Evolutionary conservation across 2,329 filamentous ascomycete species (phyloP), one percentile per base, ranked within the genome.

Genomic region (Pseudopithomyces chartarum): DNA sequence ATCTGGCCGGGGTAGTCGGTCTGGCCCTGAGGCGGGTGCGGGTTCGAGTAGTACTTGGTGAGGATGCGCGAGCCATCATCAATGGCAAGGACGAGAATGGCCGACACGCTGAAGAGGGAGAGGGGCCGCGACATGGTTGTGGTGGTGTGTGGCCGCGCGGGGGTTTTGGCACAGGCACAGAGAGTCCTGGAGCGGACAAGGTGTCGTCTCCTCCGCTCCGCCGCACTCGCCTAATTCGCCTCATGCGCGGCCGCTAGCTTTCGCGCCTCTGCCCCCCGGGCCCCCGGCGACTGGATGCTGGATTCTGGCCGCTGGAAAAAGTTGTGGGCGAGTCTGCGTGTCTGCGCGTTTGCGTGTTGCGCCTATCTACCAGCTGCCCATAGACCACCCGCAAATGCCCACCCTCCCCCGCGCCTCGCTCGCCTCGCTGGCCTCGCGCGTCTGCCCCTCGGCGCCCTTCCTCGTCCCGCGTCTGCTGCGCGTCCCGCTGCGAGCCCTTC

Each of bases 31-130:
- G 90, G 81, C 78, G 81, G 78, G 73, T 91, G 89, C 57, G 88
- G 89, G 62, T 87, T 83, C 60, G 82, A 84, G 83, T 94, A 97
- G 85, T 97, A 97, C 83, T 97, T 97, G 73, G 92, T 87, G 76
- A 97, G 92, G 80, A 98, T 91, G 77, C 94, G 87, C 59, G 90
- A 90, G 73, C 91, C 91, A 77, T 98, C 94, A 79, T 97, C 92
- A 59, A 89, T 88, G 71, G 89, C 75, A 22, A 82, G 75, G 61
- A 82, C 70, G 53, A 82, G 77, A 64, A 83, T 80, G 29, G 81
- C 81, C 64, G 81, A 80, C 64, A 84, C 77, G 61, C 79, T 81
- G 78, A 84, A 83, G 60, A 84, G 80, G 47, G 81, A 82, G 67
- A 84, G 80, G 51, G 82, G 82, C 58, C 79, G 79, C 54, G 81